Conservation (phyloP, 306 rosid genomes). For the Mimosa pudica region DNA sequence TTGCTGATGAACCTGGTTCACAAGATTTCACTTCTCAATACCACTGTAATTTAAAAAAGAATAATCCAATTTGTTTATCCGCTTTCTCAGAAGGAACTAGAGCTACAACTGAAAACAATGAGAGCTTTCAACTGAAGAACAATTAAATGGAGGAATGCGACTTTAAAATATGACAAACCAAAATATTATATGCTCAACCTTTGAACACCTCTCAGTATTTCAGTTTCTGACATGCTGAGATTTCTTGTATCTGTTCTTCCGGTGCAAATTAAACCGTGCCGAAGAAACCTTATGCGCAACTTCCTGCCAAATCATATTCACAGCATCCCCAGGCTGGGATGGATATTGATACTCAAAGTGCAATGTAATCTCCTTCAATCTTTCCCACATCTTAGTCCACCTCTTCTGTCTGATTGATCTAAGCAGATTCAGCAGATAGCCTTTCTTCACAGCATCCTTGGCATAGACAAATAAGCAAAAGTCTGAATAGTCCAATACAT, state of each 20-base stretch:
- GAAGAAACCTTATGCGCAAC: conserved; percentile 61
- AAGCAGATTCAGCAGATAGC: conserved; percentile 70
- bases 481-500: conserved; percentile 78
- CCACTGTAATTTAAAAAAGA: background rate
- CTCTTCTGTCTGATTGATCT: conserved; percentile 54
- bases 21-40: background rate
- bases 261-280: conserved; percentile 45
- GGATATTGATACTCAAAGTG: conserved; percentile 84
- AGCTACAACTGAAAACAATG: conserved; percentile 13
- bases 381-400: conserved; percentile 88
- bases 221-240: conserved; percentile 47
- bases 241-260: conserved; percentile 65
- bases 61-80: background rate
- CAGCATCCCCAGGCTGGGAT: conserved; percentile 70
- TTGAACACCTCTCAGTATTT: conserved; percentile 29
- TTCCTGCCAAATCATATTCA: conserved; percentile 84
- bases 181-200: conserved; percentile 8
- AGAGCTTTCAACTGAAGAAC: background rate
- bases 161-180: background rate
- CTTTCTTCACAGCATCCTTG: conserved; percentile 60
- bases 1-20: conserved; percentile 7
- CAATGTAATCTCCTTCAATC: conserved; percentile 60
- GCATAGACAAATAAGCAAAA: conserved; percentile 69
- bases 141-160: conserved; percentile 17
- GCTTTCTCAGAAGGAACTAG: conserved; percentile 5